Percentiles rank a stretch among this genome's conserved stretches.
Conservation (phyloP, 2,329 filamentous ascomycete genomes). For the Trichoderma oligosporum region DNA sequence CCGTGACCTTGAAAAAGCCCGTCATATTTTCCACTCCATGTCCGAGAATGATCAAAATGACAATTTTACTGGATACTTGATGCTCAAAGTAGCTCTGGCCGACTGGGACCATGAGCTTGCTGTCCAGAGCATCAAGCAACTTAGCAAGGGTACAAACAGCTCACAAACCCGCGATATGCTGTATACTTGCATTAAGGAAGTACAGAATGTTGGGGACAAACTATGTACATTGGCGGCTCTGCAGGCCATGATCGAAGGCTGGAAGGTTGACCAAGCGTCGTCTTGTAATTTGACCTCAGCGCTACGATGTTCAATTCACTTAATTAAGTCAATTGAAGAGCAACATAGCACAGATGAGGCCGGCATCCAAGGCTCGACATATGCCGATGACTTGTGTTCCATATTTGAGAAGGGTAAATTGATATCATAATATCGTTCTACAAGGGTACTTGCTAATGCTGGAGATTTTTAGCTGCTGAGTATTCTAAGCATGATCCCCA, state of each 20-base stretch:
- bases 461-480: constrained; percentile 25
- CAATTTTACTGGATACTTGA: constrained; percentile 65
- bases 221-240: constrained; percentile 47
- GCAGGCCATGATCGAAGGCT: constrained; percentile 32
- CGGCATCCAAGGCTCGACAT: constrained; percentile 14
- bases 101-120: constrained; percentile 55
- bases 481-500: constrained; percentile 34
- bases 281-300: constrained; percentile 36
- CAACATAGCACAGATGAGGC: constrained; percentile 23
- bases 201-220: constrained; percentile 62
- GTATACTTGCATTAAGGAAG: constrained; percentile 77
- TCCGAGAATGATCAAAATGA: constrained; percentile 55
- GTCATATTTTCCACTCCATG: constrained; percentile 53
- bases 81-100: constrained; percentile 68
- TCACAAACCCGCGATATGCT: constrained; percentile 57
- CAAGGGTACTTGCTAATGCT: constrained; percentile 15
- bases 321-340: constrained; percentile 44
- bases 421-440: neutral
- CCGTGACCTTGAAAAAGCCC: constrained; percentile 27
- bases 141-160: constrained; percentile 52
- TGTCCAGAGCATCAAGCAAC: constrained; percentile 57
- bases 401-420: constrained; percentile 46
- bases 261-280: constrained; percentile 22
- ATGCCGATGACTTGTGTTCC: constrained; percentile 51
- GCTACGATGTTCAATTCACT: constrained; percentile 50